phyloP scores from a whole-genome alignment of 495 filamentous ascomycete species.

The Talaromyces trachyspermus region DNA sequence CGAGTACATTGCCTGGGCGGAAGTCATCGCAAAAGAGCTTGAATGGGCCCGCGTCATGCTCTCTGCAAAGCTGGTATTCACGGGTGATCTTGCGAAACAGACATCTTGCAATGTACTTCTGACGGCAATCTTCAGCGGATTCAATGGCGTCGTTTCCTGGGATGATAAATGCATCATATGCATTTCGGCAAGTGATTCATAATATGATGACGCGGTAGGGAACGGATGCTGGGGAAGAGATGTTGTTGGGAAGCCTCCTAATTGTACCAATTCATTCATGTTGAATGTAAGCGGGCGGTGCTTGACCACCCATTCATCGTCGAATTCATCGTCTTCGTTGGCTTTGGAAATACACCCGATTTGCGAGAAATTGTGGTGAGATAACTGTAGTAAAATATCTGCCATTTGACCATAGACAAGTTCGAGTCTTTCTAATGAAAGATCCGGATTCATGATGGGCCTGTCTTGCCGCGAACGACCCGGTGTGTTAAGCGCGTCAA shows the following conservation, averaged over 20 bases:
- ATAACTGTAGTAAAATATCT: conserved; percentile 26
- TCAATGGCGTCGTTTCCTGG: conserved; percentile 34
- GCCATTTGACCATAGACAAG: conserved; percentile 25
- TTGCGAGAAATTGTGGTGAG: conserved; percentile 16
- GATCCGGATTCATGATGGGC: conserved; percentile 20
- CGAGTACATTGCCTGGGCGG: conserved; percentile 25
- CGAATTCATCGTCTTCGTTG: conserved; percentile 10
- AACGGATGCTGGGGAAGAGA: conserved; percentile 11
- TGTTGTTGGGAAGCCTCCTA: conserved; percentile 4
- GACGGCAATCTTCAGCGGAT: conserved; percentile 27
- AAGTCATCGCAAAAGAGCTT: conserved; percentile 30
- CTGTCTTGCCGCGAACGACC: conserved; percentile 7
- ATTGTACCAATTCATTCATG: conserved; percentile 18
- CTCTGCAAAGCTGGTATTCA: conserved; percentile 13
- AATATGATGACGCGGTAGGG: conserved; percentile 29
- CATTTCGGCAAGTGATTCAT: conserved; percentile 29
- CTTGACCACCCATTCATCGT: conserved; percentile 10
- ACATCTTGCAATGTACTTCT: conserved; percentile 34
- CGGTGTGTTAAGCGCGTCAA: conserved; percentile 22
- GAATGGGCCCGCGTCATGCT: conserved; percentile 18
- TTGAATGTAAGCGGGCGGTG: conserved; percentile 17
- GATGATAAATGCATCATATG: conserved; percentile 30
- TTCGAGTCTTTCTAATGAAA: conserved; percentile 20
- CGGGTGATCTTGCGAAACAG: conserved; percentile 25
- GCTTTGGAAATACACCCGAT: conserved; percentile 23